Evolutionary conservation across 2,329 filamentous ascomycete species (phyloP).

Genomic region (Alternaria panax): DNA sequence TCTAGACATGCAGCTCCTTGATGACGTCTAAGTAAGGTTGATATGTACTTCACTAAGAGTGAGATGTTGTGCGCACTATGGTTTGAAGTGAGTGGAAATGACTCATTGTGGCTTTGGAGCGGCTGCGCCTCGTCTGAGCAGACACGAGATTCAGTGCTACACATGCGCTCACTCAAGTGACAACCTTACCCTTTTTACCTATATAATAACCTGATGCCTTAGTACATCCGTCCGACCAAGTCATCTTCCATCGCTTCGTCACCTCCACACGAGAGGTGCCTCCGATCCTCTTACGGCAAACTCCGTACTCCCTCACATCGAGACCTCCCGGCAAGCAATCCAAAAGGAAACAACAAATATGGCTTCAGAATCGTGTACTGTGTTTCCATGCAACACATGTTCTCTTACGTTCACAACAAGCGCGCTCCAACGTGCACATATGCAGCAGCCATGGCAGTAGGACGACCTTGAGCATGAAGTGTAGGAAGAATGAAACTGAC

Average conservation of each 20-base stretch:
- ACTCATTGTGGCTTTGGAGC: constrained; percentile 1
- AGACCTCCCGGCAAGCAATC: not conserved
- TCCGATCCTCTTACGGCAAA: not conserved
- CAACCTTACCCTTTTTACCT: not conserved
- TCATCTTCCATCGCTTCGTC: not conserved
- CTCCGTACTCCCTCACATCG: not conserved
- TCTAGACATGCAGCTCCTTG: not conserved
- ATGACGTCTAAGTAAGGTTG: not conserved
- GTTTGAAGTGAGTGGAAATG: not conserved
- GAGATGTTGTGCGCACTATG: not conserved
- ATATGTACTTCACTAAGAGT: not conserved
- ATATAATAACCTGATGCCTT: not conserved
- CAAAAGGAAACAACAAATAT: not conserved
- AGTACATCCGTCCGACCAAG: too few relatives aligned
- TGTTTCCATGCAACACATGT: constrained; percentile 6
- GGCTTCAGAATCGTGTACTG: not conserved
- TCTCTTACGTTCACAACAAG: constrained; percentile 4
- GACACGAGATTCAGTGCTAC: not conserved
- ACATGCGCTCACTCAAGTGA: not conserved
- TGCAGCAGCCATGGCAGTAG: constrained; percentile 10
- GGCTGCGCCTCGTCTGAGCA: not conserved
- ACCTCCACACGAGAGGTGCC: not conserved
- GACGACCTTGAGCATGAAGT: not conserved
- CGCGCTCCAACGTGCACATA: constrained; percentile 3
- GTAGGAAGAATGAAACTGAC: not conserved